These are phyloP conservation scores for Kuraishia cidri DNA, from an alignment of 805 yeast genomes.

Conservation along the genomic window DNA sequence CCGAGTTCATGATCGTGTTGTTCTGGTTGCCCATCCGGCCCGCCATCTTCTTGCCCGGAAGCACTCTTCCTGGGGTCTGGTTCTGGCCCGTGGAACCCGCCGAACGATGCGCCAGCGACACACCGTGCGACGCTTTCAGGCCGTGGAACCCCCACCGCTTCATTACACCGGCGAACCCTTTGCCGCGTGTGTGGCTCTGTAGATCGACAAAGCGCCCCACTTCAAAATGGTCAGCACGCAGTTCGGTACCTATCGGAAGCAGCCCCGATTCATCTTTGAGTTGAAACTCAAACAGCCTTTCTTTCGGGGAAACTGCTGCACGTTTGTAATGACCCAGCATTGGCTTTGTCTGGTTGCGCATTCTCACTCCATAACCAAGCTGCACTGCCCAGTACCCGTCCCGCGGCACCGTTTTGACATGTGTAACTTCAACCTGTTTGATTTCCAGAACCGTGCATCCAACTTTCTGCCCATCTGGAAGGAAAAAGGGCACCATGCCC, in stretches of 20 bases:
- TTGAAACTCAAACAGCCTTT: slow-evolving; percentile 67
- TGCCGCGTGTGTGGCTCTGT: slow-evolving; percentile 77
- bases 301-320: slow-evolving; percentile 82
- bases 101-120: slow-evolving; percentile 83
- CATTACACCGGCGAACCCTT: slow-evolving; percentile 98
- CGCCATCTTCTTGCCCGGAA: slow-evolving; percentile 97
- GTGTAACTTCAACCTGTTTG: slow-evolving; percentile 79
- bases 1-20: slow-evolving; percentile 67
- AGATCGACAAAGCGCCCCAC: slow-evolving; percentile 81
- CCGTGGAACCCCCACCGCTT: slow-evolving; percentile 88
- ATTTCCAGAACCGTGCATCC: slow-evolving; percentile 88
- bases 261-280: slow-evolving; percentile 59
- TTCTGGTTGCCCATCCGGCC: slow-evolving; percentile 86
- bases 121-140: slow-evolving; percentile 92
- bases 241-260: slow-evolving; percentile 66
- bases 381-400: slow-evolving; percentile 84
- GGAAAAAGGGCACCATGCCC: slow-evolving; percentile 86
- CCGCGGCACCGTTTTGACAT: slow-evolving; percentile 56
- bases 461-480: slow-evolving; percentile 53
- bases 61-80: slow-evolving; percentile 91
- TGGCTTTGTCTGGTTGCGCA: slow-evolving; percentile 54
- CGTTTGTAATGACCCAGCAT: slow-evolving; percentile 70
- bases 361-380: slow-evolving; percentile 73
- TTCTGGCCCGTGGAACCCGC: slow-evolving; percentile 97
- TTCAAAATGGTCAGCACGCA: slow-evolving; percentile 78